Percentiles rank a stretch among this genome's conserved stretches.
These are phyloP conservation scores for Solanum appendiculatum DNA, from an alignment of 257 asterid species.

Conservation along the genomic window DNA sequence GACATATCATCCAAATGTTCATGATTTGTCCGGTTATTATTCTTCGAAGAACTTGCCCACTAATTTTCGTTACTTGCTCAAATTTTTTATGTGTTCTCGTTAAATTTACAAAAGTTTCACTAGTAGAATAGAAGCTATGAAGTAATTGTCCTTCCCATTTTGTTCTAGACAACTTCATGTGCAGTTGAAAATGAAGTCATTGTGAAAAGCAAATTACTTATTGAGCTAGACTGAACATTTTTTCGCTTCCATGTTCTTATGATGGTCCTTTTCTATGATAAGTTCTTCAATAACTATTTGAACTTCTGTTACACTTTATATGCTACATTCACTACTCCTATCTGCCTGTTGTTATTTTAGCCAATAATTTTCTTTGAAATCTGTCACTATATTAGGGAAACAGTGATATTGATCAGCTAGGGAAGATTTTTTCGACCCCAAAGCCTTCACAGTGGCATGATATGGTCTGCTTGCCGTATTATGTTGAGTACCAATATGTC, in stretches of 20 bases:
- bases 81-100: too few species aligned
- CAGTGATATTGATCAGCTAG: constrained; percentile 94
- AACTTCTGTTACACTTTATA: too few species aligned
- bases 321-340: not conserved
- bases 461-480: constrained; percentile 87
- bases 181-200: not conserved
- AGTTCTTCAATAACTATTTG: too few species aligned
- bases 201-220: not conserved
- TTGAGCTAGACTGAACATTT: too few species aligned
- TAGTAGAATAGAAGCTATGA: not conserved
- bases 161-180: not conserved
- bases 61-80: too few species aligned
- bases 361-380: not conserved
- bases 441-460: constrained; percentile 87
- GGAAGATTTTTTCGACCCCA: constrained; percentile 93
- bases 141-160: not conserved
- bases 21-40: not conserved
- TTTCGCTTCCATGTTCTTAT: not conserved
- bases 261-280: too few species aligned
- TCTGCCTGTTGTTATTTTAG: not conserved
- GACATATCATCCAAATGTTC: not conserved
- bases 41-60: too few species aligned
- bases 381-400: constrained; percentile 42
- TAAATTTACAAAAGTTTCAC: too few species aligned
- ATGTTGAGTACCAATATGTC: constrained; percentile 40